Evolutionary conservation across 2,329 filamentous ascomycete genomes (phyloP).

Genomic region (Colletotrichum paranaense): DNA sequence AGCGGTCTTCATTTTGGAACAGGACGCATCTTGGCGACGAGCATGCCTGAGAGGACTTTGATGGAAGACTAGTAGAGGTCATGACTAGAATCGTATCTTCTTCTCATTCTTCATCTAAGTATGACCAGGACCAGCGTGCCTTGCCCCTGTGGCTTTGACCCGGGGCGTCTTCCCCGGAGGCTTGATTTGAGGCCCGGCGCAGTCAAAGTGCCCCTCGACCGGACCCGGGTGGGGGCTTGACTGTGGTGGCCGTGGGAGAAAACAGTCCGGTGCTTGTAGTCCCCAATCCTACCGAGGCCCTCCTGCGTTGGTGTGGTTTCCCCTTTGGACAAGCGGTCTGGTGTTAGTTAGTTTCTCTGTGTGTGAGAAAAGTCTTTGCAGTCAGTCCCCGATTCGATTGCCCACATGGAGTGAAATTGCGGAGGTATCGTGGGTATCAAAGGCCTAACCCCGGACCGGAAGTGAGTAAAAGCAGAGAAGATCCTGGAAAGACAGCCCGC

Average conservation of each 20-base stretch:
- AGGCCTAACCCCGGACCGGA: neutral
- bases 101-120: neutral
- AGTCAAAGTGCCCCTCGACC: conserved; percentile 23
- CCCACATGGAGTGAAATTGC: neutral
- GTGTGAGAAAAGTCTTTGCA: conserved; percentile 1
- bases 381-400: neutral
- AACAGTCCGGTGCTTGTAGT: neutral
- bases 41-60: neutral
- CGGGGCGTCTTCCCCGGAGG: conserved; percentile 16
- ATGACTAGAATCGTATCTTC: neutral
- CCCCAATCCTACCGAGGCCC: conserved; percentile 16
- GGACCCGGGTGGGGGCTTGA: conserved; percentile 13
- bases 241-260: conserved; percentile 8
- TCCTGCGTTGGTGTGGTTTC: conserved; percentile 24
- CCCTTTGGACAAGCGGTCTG: conserved; percentile 5
- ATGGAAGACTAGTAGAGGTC: neutral
- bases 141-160: conserved; percentile 19
- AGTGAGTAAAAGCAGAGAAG: neutral
- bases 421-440: conserved; percentile 8
- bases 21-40: conserved; percentile 21
- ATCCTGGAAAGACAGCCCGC: neutral
- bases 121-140: neutral
- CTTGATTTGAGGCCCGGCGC: conserved; percentile 10
- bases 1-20: conserved; percentile 26
- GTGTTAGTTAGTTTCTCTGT: neutral